Conservation (phyloP, 306 rosid species). For the Astragalus membranaceus region DNA sequence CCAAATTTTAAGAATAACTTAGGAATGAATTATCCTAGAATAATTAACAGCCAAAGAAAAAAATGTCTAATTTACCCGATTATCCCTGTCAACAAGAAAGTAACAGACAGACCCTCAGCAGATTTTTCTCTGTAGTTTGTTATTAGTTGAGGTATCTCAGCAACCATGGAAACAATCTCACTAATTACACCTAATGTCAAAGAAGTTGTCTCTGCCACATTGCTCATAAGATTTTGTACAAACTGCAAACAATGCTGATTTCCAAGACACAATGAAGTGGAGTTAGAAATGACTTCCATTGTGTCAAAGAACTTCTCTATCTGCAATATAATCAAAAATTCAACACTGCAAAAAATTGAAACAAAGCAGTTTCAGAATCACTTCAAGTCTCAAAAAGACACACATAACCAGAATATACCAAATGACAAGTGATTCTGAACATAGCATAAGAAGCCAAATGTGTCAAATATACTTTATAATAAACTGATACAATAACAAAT, state of each 20-base stretch:
- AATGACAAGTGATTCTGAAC: background rate
- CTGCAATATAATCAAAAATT: background rate
- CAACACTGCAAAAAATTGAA: background rate
- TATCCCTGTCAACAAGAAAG: slow-evolving; percentile 68
- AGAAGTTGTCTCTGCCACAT: slow-evolving; percentile 34
- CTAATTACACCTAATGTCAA: slow-evolving; percentile 46
- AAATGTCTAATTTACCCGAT: slow-evolving; percentile 40
- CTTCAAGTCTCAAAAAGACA: background rate
- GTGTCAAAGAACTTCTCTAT: background rate
- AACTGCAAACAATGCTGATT: slow-evolving; percentile 39
- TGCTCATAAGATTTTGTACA: slow-evolving; percentile 29
- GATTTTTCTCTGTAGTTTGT: slow-evolving; percentile 56
- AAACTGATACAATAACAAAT: too few relatives aligned
- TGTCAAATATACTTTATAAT: background rate
- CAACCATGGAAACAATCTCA: slow-evolving; percentile 51
- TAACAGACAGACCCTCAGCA: slow-evolving; percentile 49
- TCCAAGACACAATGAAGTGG: slow-evolving; percentile 28
- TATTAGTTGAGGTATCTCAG: slow-evolving; percentile 74
- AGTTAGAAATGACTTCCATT: slow-evolving; percentile 20
- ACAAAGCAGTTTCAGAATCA: background rate
- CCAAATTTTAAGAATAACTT: too few relatives aligned
- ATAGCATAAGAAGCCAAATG: background rate
- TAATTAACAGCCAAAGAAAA: background rate
- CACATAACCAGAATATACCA: background rate
- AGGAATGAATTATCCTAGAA: background rate